Percentiles rank a stretch among this genome's conserved stretches.
phyloP scores from a whole-genome alignment of 2,329 filamentous ascomycete genomes.

The Microcyclospora pomicola region DNA sequence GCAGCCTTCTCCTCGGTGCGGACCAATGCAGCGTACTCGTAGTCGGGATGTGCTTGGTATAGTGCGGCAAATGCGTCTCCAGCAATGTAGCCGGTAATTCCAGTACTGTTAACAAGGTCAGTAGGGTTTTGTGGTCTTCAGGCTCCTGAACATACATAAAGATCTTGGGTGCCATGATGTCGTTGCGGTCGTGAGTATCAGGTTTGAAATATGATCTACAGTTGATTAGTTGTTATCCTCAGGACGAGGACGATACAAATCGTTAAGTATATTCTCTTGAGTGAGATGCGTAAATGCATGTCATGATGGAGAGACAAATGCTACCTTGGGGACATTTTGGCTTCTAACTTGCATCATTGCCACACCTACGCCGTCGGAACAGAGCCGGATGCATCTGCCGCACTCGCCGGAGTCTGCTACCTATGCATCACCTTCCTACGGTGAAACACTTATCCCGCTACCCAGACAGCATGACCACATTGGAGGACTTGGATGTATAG shows the following conservation, averaged over 20 bases:
- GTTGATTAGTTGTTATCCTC: not conserved
- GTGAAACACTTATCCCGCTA: no score
- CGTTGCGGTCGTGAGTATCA: not conserved
- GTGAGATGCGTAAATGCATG: no score
- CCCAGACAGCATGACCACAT: no score
- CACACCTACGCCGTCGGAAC: no score
- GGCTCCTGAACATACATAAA: slow-evolving; percentile 14
- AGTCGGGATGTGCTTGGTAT: slow-evolving; percentile 35
- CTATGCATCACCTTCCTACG: no score
- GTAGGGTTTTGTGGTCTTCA: not conserved
- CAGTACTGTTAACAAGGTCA: slow-evolving; percentile 12
- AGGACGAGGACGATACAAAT: not conserved
- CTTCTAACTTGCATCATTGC: no score
- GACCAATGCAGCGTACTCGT: slow-evolving; percentile 35
- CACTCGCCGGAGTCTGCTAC: no score
- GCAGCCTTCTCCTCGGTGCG: slow-evolving; percentile 37
- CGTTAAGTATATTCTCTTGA: no score
- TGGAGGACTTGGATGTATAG: no score
- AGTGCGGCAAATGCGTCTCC: slow-evolving; percentile 34
- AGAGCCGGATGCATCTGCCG: no score
- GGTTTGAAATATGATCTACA: not conserved
- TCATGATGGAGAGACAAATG: no score
- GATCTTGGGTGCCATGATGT: slow-evolving; percentile 15
- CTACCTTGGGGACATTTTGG: no score
- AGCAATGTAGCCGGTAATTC: slow-evolving; percentile 29